Base-by-base conservation (phyloP, 305 asterid species). In the Rubia occidens region DNA sequence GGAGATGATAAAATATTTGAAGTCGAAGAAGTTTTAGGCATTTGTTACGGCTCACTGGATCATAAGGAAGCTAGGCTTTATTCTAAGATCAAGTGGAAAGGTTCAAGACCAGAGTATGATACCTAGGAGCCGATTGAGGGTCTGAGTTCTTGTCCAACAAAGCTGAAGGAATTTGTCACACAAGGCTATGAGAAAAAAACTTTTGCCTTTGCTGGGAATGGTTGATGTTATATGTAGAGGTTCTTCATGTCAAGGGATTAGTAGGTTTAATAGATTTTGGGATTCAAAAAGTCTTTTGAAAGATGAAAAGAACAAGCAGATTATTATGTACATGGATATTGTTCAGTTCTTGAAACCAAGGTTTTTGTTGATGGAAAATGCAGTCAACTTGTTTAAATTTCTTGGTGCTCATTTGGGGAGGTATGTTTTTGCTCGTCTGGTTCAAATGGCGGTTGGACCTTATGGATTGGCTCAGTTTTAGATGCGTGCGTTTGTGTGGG, bases 211-310 rank as follows among this genome's bases (percentile, higher is more conserved):
- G 10, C 40, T 39, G 97, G 98, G 95, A 4, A 60, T 70, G 24
- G 93, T 89, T 39, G 96, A 90, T 83, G 96, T 90, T 10, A 74
- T 90, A 64, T 94, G 98, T 45, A 96, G 97, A 3, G 98, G 98
- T 0, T 97, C 97, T 6, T 97, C 97, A 0, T 94, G 99, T 68
- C 96, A 94, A 84, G 99, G 99, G 47, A 86, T 94, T 18, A 94
- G 99, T 74, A 97, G 96, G 5, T 91, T 79, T 61, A 94, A 94
- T 49, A 78, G 96, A 35, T 89, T 84, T 49, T 76, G 97, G 43
- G 78, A 94, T 68, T 70, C 17, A 60, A 76, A 77, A 0, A 64
- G 83, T 2, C 99, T 96, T 0, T 78, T 94, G 4, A 69, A 73
- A 18, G 99, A 89, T 79, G 71, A 82, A 1, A 94, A 89, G 79